Conservation (phyloP, 345 rosid species). For the Syzygium oleosum region DNA sequence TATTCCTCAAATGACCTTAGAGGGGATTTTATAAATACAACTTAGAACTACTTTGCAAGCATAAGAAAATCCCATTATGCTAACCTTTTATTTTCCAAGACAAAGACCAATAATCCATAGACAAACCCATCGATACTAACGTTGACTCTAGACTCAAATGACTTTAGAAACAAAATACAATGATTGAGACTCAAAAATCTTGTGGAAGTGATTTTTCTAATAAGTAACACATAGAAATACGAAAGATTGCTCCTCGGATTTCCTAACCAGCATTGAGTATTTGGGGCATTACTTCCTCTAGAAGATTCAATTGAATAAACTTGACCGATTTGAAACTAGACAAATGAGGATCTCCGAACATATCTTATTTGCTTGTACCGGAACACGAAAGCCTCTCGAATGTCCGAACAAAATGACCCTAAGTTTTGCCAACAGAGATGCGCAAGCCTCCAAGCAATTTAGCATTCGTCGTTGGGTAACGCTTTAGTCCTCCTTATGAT, state of each 20-base stretch:
- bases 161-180: background rate
- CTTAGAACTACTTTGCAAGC: background rate
- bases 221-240: background rate
- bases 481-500: background rate
- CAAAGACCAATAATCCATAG: background rate
- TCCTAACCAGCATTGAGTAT: background rate
- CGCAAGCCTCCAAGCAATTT: background rate
- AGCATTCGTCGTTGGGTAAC: background rate
- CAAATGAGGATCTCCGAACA: background rate
- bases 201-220: background rate
- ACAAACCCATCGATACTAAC: background rate
- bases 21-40: background rate
- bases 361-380: background rate
- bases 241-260: background rate
- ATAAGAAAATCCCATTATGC: background rate
- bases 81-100: background rate
- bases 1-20: background rate
- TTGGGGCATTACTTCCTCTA: background rate
- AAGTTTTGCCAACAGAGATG: background rate
- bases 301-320: background rate
- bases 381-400: background rate
- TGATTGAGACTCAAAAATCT: background rate
- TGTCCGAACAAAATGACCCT: background rate
- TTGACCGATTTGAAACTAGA: background rate
- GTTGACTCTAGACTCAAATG: background rate